Conservation (phyloP, 768 basidiomycete species). For the Russula ochroleuca region DNA sequence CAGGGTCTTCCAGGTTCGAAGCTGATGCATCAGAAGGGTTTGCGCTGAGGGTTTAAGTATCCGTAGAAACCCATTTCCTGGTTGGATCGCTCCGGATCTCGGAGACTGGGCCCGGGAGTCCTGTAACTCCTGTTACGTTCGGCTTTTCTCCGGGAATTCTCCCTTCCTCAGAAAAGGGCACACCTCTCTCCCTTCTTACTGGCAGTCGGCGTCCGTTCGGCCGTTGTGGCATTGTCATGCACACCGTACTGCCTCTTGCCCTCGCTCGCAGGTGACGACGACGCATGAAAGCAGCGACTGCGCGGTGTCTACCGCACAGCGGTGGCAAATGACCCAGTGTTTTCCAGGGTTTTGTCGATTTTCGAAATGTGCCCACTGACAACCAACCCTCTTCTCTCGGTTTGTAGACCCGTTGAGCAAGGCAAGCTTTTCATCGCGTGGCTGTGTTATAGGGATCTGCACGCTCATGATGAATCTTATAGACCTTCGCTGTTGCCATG, state of each 20-base stretch:
- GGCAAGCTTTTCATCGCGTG: constrained; percentile 13
- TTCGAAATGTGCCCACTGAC: too few relatives aligned
- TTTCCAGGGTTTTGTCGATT: too few relatives aligned
- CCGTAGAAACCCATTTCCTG: too few relatives aligned
- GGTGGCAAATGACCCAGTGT: constrained; percentile 29
- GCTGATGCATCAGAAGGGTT: too few relatives aligned
- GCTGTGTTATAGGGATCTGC: constrained; percentile 2
- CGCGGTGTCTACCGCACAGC: constrained; percentile 30
- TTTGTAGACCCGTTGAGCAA: constrained; percentile 19
- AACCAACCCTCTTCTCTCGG: not conserved
- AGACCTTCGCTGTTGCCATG: constrained; percentile 31
- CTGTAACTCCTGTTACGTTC: too few relatives aligned
- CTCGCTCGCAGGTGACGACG: constrained; percentile 30
- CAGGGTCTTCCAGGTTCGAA: too few relatives aligned
- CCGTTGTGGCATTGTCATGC: constrained; percentile 37
- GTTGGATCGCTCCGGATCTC: too few relatives aligned
- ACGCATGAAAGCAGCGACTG: constrained; percentile 26
- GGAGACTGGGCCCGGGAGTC: too few relatives aligned
- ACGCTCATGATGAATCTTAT: constrained; percentile 10
- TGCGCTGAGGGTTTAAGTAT: too few relatives aligned
- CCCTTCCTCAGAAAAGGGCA: too few relatives aligned
- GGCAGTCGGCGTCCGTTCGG: constrained; percentile 32
- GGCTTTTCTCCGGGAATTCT: too few relatives aligned
- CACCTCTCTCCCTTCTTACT: constrained; percentile 6
- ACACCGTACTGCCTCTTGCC: constrained; percentile 34